These are phyloP conservation scores for Purpureocillium takamizusanense DNA, from an alignment of 2,329 filamentous ascomycete genomes.

Conservation along the genomic window DNA sequence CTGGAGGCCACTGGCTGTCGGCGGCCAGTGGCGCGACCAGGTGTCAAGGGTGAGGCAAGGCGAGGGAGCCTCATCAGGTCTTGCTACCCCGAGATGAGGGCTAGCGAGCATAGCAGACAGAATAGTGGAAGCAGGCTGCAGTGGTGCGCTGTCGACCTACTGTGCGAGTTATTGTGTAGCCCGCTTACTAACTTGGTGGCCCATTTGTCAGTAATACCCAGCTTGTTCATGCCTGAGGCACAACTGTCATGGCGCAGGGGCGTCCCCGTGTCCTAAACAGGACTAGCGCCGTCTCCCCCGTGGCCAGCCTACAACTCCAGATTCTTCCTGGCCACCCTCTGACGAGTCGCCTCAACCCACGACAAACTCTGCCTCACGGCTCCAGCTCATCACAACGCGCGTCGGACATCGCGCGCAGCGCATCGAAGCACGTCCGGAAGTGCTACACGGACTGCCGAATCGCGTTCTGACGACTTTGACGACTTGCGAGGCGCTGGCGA, in stretches of 20 bases:
- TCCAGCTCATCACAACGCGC: constrained; percentile 40
- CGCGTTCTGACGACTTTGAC: constrained; percentile 25
- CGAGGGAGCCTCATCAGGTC: too few species aligned
- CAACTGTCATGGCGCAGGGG: constrained; percentile 7
- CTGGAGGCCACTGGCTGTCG: too few species aligned
- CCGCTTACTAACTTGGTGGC: too few species aligned
- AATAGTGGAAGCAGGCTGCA: too few species aligned
- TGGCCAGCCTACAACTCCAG: constrained; percentile 32
- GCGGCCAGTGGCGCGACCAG: too few species aligned
- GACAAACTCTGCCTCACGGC: constrained; percentile 30
- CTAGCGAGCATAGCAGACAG: too few species aligned
- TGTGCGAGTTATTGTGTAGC: too few species aligned
- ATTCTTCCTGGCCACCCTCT: constrained; percentile 32
- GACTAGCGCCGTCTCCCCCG: constrained; percentile 22
- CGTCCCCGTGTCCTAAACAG: constrained; percentile 10
- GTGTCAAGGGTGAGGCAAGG: too few species aligned
- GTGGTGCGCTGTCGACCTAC: too few species aligned
- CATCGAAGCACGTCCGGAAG: constrained; percentile 15
- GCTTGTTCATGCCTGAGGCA: constrained; percentile 16
- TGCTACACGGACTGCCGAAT: constrained; percentile 21
- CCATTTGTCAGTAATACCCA: too few species aligned
- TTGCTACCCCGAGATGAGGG: too few species aligned
- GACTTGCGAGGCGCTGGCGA: constrained; percentile 34
- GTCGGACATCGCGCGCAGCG: constrained; percentile 38
- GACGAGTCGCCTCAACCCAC: constrained; percentile 31